phyloP scores from a whole-genome alignment of 73 alveolate species.

The Paramecium octaurelia region DNA sequence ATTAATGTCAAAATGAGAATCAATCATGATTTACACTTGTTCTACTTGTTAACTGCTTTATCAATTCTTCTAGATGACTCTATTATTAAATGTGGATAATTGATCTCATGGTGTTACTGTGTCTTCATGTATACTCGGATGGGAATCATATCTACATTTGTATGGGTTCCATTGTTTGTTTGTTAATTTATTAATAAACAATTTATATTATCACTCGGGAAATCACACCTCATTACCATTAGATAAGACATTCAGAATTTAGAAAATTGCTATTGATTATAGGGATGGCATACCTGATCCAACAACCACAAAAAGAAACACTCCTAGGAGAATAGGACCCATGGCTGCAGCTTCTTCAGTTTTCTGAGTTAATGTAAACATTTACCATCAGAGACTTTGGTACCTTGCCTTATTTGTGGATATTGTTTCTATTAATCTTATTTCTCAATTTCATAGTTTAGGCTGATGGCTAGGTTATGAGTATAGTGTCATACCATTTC shows the following conservation, averaged over 20 bases:
- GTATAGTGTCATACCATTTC: background rate
- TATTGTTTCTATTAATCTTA: conserved; percentile 75
- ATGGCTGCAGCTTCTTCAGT: conserved; percentile 76
- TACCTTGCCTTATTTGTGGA: conserved; percentile 80
- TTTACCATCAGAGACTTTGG: conserved; percentile 83
- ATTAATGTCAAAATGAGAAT: too few species aligned
- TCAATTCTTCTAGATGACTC: too few species aligned
- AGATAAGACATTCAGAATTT: conserved; percentile 61
- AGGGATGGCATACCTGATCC: conserved; percentile 52
- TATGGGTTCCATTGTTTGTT: background rate
- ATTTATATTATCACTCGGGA: background rate
- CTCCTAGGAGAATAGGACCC: conserved; percentile 82
- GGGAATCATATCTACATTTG: too few species aligned
- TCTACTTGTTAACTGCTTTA: too few species aligned
- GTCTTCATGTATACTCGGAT: too few species aligned
- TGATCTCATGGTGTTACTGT: too few species aligned
- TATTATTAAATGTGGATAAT: too few species aligned
- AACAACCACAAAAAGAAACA: conserved; percentile 77
- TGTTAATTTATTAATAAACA: background rate
- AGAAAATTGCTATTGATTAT: conserved; percentile 64
- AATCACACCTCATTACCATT: background rate
- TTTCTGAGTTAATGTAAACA: conserved; percentile 48
- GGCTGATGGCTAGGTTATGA: background rate
- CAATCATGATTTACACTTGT: too few species aligned
- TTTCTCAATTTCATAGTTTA: conserved; percentile 71